phyloP scores from a whole-genome alignment of 2,329 filamentous ascomycete genomes.

The Diaporthe capsici region DNA sequence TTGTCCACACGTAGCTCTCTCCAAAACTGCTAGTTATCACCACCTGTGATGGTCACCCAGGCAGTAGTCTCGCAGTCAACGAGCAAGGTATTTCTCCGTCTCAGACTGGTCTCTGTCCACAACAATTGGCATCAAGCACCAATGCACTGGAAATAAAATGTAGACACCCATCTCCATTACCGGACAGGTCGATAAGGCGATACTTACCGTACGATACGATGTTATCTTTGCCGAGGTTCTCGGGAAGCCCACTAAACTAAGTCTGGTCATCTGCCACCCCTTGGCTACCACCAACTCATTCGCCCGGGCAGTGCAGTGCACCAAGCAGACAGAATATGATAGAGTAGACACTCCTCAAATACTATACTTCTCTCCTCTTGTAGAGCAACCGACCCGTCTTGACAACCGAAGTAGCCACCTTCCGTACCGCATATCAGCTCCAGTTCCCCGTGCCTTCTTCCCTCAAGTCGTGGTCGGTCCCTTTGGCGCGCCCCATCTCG shows the following conservation, averaged over 20 bases:
- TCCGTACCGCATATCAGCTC: not conserved
- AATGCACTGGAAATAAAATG: not conserved
- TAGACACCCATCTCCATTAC: not conserved
- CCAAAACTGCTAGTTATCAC: not conserved
- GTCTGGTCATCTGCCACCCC: conserved; percentile 17
- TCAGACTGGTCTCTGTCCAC: not conserved
- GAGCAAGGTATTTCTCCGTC: not conserved
- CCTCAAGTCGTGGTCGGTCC: not conserved
- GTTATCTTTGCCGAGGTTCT: conserved; percentile 33
- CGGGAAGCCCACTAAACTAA: conserved; percentile 35
- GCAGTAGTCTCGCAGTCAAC: not conserved
- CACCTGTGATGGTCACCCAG: not conserved
- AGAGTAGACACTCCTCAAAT: not conserved
- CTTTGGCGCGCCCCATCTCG: not conserved
- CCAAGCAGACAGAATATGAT: not conserved
- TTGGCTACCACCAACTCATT: not conserved
- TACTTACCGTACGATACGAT: conserved; percentile 2
- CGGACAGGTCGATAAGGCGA: not conserved
- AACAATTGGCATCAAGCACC: not conserved
- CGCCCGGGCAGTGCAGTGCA: not conserved
- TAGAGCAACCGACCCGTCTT: not conserved
- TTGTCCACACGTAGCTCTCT: conserved; percentile 1
- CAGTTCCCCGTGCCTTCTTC: not conserved
- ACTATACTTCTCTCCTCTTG: not conserved
- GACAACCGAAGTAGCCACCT: not conserved